phyloP scores from a whole-genome alignment of 1,284 basidiomycete species.

The Cutaneotrichosporon daszewskae region DNA sequence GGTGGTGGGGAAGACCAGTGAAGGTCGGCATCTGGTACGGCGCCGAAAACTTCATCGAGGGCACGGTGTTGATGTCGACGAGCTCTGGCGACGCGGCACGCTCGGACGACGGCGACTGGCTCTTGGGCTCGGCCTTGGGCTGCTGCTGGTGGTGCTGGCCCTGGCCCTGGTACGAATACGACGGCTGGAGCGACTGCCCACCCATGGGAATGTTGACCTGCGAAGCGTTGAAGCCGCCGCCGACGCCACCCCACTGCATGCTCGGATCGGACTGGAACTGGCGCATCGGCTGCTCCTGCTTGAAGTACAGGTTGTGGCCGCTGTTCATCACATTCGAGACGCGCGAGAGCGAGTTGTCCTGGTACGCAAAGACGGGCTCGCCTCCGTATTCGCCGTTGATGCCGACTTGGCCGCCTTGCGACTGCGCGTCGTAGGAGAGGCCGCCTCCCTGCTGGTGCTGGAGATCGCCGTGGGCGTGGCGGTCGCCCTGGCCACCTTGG shows the following conservation, averaged over 20 bases:
- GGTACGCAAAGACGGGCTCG: slow-evolving; percentile 15
- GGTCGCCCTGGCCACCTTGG: slow-evolving; percentile 3
- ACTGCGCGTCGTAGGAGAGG: slow-evolving; percentile 5
- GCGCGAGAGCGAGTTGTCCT: slow-evolving; percentile 15
- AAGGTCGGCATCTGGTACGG: slow-evolving; percentile 12
- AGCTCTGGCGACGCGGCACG: slow-evolving; percentile 16
- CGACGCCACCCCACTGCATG: slow-evolving; percentile 16
- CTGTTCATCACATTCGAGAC: slow-evolving; percentile 15
- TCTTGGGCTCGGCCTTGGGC: slow-evolving; percentile 8
- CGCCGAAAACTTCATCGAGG: slow-evolving; percentile 22
- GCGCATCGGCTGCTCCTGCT: slow-evolving; percentile 6
- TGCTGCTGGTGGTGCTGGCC: slow-evolving; percentile 2
- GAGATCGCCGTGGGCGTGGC: slow-evolving; percentile 1
- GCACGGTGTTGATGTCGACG: slow-evolving; percentile 30
- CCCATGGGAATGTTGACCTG: slow-evolving; percentile 26
- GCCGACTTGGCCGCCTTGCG: slow-evolving; percentile 8
- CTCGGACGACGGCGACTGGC: slow-evolving; percentile 12
- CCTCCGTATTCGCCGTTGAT: slow-evolving; percentile 2
- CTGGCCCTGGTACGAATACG: slow-evolving; percentile 10
- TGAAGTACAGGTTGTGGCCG: slow-evolving; percentile 12
- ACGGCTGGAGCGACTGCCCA: slow-evolving; percentile 13
- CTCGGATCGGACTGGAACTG: slow-evolving; percentile 6
- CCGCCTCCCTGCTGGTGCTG: slow-evolving; percentile 2
- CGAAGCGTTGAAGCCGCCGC: slow-evolving; percentile 25
- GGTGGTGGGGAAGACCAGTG: slow-evolving; percentile 6